Evolutionary conservation across 805 yeast species (phyloP).

Genomic region (Candida pini): DNA sequence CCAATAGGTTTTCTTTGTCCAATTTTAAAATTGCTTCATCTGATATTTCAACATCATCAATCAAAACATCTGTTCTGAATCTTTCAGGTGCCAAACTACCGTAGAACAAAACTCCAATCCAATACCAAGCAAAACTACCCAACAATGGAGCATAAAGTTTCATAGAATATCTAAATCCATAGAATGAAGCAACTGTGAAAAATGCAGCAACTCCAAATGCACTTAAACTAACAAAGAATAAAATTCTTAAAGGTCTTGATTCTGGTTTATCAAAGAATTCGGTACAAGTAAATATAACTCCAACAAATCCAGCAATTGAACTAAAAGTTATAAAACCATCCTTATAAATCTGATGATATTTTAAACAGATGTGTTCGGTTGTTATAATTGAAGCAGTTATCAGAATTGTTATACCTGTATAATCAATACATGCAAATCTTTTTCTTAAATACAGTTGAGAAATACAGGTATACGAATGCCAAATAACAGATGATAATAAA

Average conservation of each 20-base stretch:
- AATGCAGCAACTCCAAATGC: constrained; percentile 68
- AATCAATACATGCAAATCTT: constrained; percentile 88
- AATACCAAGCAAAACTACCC: constrained; percentile 69
- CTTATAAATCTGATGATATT: constrained; percentile 47
- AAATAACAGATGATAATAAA: constrained; percentile 67
- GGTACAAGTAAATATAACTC: constrained; percentile 85
- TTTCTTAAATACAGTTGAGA: constrained; percentile 57
- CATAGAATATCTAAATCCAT: constrained; percentile 50
- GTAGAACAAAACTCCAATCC: constrained; percentile 79
- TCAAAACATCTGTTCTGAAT: constrained; percentile 64
- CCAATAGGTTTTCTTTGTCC: constrained; percentile 22
- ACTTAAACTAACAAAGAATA: constrained; percentile 75
- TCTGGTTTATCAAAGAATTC: constrained; percentile 87
- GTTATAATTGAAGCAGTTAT: constrained; percentile 87
- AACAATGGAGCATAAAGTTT: constrained; percentile 61
- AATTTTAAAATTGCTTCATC: constrained; percentile 29
- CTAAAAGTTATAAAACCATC: constrained; percentile 55
- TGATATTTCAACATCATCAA: constrained; percentile 37
- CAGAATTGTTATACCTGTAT: constrained; percentile 86
- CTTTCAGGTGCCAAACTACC: constrained; percentile 88
- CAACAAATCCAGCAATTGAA: constrained; percentile 59
- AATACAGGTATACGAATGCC: constrained; percentile 91
- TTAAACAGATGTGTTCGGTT: constrained; percentile 75
- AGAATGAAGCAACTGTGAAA: constrained; percentile 44
- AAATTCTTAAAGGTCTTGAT: constrained; percentile 70